A percentile compares a stretch with the other conserved stretches of the same genome.
These are phyloP conservation scores for Eutrema salsugineum DNA, from an alignment of 441 rosid genomes.

Conservation along the genomic window DNA sequence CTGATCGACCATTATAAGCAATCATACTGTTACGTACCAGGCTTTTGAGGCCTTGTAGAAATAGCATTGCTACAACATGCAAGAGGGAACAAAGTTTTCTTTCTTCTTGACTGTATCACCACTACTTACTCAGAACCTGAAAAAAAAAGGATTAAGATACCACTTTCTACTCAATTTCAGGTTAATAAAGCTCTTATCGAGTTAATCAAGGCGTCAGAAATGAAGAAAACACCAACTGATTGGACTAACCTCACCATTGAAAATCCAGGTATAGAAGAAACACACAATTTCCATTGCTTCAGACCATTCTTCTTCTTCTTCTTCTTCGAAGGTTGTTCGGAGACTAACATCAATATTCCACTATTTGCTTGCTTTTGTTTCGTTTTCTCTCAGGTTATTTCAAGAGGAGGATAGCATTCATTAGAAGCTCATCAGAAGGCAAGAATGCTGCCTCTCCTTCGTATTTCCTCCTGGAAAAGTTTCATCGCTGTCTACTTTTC, in stretches of 20 bases:
- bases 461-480: constrained; percentile 34
- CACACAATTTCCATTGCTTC: not conserved
- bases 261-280: constrained; percentile 41
- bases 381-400: constrained; percentile 38
- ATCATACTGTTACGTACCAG: constrained; percentile 2
- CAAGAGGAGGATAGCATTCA: constrained; percentile 27
- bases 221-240: constrained; percentile 48
- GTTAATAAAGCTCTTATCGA: constrained; percentile 87
- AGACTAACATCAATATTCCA: not conserved
- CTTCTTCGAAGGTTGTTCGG: not conserved
- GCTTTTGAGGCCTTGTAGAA: not conserved
- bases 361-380: not conserved
- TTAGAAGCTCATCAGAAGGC: constrained; percentile 31
- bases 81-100: not conserved
- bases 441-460: constrained; percentile 20
- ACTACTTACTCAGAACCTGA: constrained; percentile 2
- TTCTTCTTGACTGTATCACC: not conserved
- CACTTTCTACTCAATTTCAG: constrained; percentile 39
- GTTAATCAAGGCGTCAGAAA: constrained; percentile 62
- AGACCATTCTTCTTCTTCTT: not conserved
- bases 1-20: not conserved
- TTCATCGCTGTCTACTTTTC: constrained; percentile 44
- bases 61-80: not conserved
- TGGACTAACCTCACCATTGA: constrained; percentile 75
- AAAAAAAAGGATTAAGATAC: constrained; percentile 3